phyloP scores from a whole-genome alignment of 73 alveolate genomes.

The Paramecium octaurelia region DNA sequence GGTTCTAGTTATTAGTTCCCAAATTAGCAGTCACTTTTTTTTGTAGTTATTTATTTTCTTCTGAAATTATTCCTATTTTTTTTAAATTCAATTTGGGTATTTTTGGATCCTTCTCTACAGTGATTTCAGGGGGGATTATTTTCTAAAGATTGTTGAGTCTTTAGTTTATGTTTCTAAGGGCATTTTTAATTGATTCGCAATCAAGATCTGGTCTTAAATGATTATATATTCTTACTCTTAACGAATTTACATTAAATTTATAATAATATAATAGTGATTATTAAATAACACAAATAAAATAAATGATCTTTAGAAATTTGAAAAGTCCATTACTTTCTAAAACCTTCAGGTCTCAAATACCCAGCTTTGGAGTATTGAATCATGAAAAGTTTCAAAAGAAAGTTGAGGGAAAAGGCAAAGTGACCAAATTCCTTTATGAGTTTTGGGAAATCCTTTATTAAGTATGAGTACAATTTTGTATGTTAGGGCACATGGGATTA shows the following conservation, averaged over 20 bases:
- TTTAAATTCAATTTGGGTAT: constrained; percentile 11
- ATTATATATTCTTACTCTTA: constrained; percentile 19
- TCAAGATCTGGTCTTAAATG: not conserved
- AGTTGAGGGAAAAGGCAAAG: constrained; percentile 24
- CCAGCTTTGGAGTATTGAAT: not conserved
- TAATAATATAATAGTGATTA: not conserved
- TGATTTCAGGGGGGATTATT: not conserved
- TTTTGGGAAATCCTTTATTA: constrained; percentile 29
- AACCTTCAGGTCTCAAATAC: not conserved
- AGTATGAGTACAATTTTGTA: not conserved
- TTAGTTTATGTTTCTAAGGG: not conserved
- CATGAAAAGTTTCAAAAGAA: constrained; percentile 37
- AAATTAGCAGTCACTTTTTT: not conserved
- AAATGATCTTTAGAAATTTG: constrained; percentile 24
- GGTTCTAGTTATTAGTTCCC: not conserved
- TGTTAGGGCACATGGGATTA: constrained; percentile 21
- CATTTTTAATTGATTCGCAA: not conserved
- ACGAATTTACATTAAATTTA: constrained; percentile 48
- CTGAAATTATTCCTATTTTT: not conserved
- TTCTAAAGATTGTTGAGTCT: not conserved
- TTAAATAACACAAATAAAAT: constrained; percentile 4
- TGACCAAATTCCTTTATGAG: not conserved
- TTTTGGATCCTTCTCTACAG: not conserved
- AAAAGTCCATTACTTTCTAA: not conserved
- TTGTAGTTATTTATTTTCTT: not conserved